Conservation (phyloP, 2,329 filamentous ascomycete species). For the Arthrobotrys sphaeroides region DNA sequence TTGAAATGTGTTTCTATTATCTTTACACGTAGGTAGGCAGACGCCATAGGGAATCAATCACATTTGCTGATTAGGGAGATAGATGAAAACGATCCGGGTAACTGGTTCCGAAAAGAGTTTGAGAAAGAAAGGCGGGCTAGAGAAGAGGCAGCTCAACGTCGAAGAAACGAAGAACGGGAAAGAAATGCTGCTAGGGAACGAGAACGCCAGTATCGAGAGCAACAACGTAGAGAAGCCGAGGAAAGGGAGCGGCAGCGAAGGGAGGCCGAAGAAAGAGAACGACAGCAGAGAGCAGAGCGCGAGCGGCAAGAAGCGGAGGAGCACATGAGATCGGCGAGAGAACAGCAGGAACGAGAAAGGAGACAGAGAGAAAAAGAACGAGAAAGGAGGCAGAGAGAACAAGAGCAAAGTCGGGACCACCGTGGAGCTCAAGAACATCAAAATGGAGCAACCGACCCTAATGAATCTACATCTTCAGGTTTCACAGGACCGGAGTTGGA, state of each 20-base stretch:
- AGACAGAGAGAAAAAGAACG: neutral
- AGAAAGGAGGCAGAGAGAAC: neutral
- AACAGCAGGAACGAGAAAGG: slow-evolving; percentile 2
- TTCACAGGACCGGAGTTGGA: neutral
- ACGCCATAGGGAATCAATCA: neutral
- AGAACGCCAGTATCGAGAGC: slow-evolving; percentile 9
- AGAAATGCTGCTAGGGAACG: slow-evolving; percentile 13
- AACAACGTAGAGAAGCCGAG: slow-evolving; percentile 17
- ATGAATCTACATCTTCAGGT: neutral
- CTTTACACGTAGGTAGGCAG: slow-evolving; percentile 14
- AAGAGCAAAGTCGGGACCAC: neutral
- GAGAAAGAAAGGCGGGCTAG: slow-evolving; percentile 3
- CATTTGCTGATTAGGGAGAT: neutral
- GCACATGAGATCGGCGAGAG: neutral
- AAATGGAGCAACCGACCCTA: neutral
- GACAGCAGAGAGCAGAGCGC: neutral
- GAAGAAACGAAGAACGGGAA: slow-evolving; percentile 24
- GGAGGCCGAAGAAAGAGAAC: slow-evolving; percentile 13
- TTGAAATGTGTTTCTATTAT: slow-evolving; percentile 15
- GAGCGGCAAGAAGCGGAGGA: neutral
- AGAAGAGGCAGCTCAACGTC: slow-evolving; percentile 13
- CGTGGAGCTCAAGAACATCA: neutral
- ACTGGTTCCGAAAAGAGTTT: slow-evolving; percentile 21
- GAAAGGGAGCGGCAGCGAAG: neutral
- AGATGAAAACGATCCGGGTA: slow-evolving; percentile 27